Evolutionary conservation across 2,329 filamentous ascomycete genomes (phyloP).

Genomic region (Seiridium unicorne): DNA sequence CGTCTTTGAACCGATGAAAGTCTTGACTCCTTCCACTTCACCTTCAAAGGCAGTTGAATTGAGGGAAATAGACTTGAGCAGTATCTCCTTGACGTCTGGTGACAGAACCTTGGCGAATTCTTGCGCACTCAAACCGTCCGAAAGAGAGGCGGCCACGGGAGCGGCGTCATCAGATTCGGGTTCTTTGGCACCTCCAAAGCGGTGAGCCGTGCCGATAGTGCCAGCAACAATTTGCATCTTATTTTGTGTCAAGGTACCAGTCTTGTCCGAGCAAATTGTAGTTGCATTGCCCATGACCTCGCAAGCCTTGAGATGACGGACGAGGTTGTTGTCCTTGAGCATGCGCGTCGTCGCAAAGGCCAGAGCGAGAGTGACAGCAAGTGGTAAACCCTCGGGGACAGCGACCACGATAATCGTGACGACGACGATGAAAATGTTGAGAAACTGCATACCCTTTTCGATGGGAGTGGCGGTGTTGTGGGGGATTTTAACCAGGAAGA

Average conservation of each 20-base stretch:
- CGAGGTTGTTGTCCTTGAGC: slow-evolving; percentile 75
- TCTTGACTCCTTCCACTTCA: slow-evolving; percentile 62
- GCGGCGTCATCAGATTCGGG: slow-evolving; percentile 16
- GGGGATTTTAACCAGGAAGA: slow-evolving; percentile 72
- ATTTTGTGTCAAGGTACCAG: slow-evolving; percentile 65
- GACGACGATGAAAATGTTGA: slow-evolving; percentile 75
- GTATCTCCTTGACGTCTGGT: slow-evolving; percentile 46
- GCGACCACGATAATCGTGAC: slow-evolving; percentile 80
- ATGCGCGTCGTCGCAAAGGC: slow-evolving; percentile 77
- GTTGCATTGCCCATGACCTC: slow-evolving; percentile 82
- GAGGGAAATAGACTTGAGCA: slow-evolving; percentile 59
- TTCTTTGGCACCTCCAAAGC: slow-evolving; percentile 45
- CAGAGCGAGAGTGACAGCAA: slow-evolving; percentile 75
- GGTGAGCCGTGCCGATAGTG: slow-evolving; percentile 53
- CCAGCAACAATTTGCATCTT: slow-evolving; percentile 67
- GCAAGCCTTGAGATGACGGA: slow-evolving; percentile 73
- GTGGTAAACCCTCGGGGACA: slow-evolving; percentile 73
- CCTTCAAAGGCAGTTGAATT: slow-evolving; percentile 78
- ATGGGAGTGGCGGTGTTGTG: slow-evolving; percentile 55
- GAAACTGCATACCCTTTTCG: slow-evolving; percentile 74
- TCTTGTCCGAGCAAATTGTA: slow-evolving; percentile 68
- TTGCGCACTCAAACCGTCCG: slow-evolving; percentile 37
- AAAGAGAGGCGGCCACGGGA: slow-evolving; percentile 10
- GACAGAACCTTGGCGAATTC: slow-evolving; percentile 48
- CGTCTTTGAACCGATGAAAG: slow-evolving; percentile 76